Conservation (phyloP, 306 rosid species). For the Urtica urens region DNA sequence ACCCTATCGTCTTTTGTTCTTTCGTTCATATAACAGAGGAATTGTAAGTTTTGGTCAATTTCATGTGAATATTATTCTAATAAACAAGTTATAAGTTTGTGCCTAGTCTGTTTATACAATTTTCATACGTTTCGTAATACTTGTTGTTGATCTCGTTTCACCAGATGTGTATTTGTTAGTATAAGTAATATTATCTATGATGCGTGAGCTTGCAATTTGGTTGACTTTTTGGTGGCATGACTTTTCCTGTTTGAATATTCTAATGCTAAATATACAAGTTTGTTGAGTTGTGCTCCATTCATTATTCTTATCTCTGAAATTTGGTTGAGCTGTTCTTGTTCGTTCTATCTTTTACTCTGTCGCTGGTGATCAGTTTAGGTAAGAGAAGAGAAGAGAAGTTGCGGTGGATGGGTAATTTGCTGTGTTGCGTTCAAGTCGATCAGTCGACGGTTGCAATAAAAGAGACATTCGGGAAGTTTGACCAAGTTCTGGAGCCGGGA, state of each 20-base stretch:
- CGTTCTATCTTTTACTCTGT: background rate
- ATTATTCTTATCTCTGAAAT: too few relatives aligned
- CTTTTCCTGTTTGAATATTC: background rate
- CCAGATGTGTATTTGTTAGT: too few relatives aligned
- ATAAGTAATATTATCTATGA: too few relatives aligned
- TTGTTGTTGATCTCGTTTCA: too few relatives aligned
- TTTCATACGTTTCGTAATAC: too few relatives aligned
- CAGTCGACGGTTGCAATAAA: constrained; percentile 71
- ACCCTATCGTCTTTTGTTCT: too few relatives aligned
- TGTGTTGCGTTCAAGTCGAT: constrained; percentile 66
- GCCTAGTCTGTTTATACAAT: too few relatives aligned
- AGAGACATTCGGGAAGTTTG: constrained; percentile 67
- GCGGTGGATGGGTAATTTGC: constrained; percentile 76
- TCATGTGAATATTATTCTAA: too few relatives aligned
- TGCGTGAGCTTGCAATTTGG: background rate
- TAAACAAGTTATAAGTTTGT: too few relatives aligned
- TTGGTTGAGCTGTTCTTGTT: background rate
- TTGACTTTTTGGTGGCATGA: background rate
- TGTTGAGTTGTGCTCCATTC: background rate
- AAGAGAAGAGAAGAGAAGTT: constrained; percentile 25
- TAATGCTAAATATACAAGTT: background rate
- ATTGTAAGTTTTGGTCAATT: too few relatives aligned
- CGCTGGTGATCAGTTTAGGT: background rate
- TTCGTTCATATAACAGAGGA: too few relatives aligned
- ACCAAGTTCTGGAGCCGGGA: constrained; percentile 75